Evolutionary conservation across 192 early-diverging fungal species (phyloP).

Genomic region (Dimargaris verticillata): DNA sequence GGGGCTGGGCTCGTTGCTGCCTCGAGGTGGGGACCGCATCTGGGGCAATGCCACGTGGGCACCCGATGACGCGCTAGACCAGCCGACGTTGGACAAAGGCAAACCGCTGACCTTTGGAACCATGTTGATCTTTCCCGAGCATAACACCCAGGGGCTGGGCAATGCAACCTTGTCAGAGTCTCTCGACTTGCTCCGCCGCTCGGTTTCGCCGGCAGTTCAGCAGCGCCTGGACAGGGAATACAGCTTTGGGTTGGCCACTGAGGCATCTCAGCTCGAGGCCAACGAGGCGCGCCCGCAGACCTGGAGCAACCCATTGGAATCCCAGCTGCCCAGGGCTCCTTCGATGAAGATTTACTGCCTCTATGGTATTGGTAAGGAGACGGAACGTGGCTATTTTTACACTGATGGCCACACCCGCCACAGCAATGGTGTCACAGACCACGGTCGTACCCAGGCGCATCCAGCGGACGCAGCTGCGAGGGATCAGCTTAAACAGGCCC

Average conservation of each 20-base stretch:
- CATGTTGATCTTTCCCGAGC: conserved; percentile 31
- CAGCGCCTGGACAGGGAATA: conserved; percentile 37
- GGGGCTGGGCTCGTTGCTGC: conserved; percentile 57
- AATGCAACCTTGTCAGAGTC: conserved; percentile 19
- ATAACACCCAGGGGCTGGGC: background rate
- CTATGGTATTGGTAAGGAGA: conserved; percentile 61
- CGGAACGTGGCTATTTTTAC: conserved; percentile 78
- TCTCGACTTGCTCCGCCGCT: conserved; percentile 35
- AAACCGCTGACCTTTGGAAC: conserved; percentile 28
- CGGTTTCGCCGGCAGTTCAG: conserved; percentile 29
- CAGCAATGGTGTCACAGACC: conserved; percentile 13
- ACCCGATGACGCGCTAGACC: conserved; percentile 48
- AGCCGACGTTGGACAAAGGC: background rate
- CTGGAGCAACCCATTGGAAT: conserved; percentile 71
- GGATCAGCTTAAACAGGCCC: conserved; percentile 16
- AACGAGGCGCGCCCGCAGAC: conserved; percentile 35
- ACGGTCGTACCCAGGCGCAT: background rate
- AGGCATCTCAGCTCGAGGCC: conserved; percentile 37
- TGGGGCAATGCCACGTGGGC: conserved; percentile 55
- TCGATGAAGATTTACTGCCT: conserved; percentile 65
- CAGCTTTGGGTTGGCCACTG: conserved; percentile 43
- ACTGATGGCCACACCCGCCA: conserved; percentile 20
- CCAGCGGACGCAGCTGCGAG: background rate
- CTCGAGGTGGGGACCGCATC: conserved; percentile 62
- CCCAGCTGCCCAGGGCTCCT: conserved; percentile 48